These are phyloP conservation scores for Ustilago esculenta DNA, from an alignment of 1,284 basidiomycete genomes.

Conservation along the genomic window DNA sequence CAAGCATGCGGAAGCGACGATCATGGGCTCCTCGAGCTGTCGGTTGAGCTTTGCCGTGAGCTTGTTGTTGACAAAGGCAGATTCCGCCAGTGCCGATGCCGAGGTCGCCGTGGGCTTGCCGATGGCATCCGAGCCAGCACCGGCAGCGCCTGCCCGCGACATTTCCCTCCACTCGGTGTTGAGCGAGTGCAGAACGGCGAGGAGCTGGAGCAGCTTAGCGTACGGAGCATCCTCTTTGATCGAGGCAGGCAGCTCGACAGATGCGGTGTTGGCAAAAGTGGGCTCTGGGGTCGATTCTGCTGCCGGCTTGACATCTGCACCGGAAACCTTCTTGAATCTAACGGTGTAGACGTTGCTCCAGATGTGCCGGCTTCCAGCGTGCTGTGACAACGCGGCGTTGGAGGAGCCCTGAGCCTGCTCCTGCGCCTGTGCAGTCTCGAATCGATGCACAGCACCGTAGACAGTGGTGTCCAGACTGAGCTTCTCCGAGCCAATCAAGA, in stretches of 20 bases:
- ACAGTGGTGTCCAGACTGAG: slow-evolving; percentile 89
- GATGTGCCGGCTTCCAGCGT: slow-evolving; percentile 71
- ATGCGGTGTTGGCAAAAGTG: slow-evolving; percentile 16
- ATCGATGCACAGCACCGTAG: slow-evolving; percentile 92
- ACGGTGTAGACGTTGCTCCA: slow-evolving; percentile 91
- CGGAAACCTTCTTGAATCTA: slow-evolving; percentile 89
- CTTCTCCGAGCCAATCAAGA: slow-evolving; percentile 85
- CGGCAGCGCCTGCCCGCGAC: slow-evolving; percentile 10
- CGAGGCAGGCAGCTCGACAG: slow-evolving; percentile 72
- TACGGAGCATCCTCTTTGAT: slow-evolving; percentile 85
- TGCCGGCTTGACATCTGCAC: slow-evolving; percentile 73
- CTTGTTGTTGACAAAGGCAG: slow-evolving; percentile 96
- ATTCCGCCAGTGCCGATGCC: slow-evolving; percentile 72
- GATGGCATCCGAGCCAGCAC: slow-evolving; percentile 14
- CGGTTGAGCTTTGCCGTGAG: slow-evolving; percentile 96
- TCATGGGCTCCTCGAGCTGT: slow-evolving; percentile 97
- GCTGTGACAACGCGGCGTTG: slow-evolving; percentile 10
- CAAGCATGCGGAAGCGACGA: slow-evolving; percentile 93
- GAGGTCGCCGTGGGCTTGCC: slow-evolving; percentile 13
- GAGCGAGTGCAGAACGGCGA: slow-evolving; percentile 85
- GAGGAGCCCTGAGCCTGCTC: slow-evolving; percentile 9
- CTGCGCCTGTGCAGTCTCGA: slow-evolving; percentile 71
- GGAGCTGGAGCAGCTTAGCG: slow-evolving; percentile 87
- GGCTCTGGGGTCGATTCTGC: slow-evolving; percentile 52
- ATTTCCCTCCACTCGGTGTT: slow-evolving; percentile 73